These are phyloP conservation scores for Hemileccinum rubropunctum DNA, from an alignment of 768 basidiomycete genomes.

Conservation along the genomic window DNA sequence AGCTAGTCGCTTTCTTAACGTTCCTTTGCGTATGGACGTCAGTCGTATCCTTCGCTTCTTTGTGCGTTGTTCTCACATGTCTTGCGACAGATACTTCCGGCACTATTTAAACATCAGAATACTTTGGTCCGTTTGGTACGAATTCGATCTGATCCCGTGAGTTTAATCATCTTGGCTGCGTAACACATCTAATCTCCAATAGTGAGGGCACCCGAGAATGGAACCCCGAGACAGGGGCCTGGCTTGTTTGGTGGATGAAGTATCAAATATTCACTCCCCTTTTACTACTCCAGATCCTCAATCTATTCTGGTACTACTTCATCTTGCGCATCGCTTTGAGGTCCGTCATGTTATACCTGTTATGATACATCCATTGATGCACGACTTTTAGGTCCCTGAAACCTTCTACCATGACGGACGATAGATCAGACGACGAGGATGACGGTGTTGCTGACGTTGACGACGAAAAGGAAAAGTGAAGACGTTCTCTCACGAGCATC, in stretches of 20 bases:
- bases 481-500: neutral
- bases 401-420: constrained; percentile 53
- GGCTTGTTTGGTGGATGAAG: constrained; percentile 75
- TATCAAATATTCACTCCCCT: constrained; percentile 79
- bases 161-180: constrained; percentile 27
- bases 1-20: constrained; percentile 56
- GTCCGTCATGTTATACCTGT: constrained; percentile 41
- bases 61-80: neutral
- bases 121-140: constrained; percentile 81
- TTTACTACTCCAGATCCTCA: constrained; percentile 73
- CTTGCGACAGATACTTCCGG: constrained; percentile 74
- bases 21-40: constrained; percentile 83
- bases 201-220: constrained; percentile 58
- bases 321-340: constrained; percentile 75
- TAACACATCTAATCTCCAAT: constrained; percentile 3
- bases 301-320: constrained; percentile 91
- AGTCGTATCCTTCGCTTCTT: constrained; percentile 29
- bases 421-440: constrained; percentile 78
- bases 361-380: constrained; percentile 7
- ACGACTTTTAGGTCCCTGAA: constrained; percentile 47
- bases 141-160: constrained; percentile 75
- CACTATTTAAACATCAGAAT: constrained; percentile 88
- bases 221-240: constrained; percentile 60
- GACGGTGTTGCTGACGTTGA: constrained; percentile 38
- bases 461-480: constrained; percentile 32